These are phyloP conservation scores for Fusarium compactum DNA, from an alignment of 2,329 filamentous ascomycete genomes.

Conservation along the genomic window DNA sequence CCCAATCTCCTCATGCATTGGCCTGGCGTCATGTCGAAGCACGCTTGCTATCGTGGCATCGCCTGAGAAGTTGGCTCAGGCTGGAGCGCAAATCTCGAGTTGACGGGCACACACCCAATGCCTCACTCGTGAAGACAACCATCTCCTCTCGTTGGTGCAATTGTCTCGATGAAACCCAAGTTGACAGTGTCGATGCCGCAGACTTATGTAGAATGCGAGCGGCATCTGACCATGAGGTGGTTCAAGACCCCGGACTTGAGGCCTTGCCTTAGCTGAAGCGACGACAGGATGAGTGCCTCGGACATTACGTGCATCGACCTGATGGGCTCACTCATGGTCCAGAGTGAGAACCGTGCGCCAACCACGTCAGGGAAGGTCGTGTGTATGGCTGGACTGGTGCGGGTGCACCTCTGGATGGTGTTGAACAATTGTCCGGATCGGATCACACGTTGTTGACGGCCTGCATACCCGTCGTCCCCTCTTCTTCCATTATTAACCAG, in stretches of 20 bases:
- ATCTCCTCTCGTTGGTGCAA: slow-evolving; percentile 30
- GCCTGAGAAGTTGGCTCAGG: slow-evolving; percentile 49
- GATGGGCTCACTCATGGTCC: slow-evolving; percentile 47
- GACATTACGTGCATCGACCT: slow-evolving; percentile 46
- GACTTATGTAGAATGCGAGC: slow-evolving; percentile 33
- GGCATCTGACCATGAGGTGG: slow-evolving; percentile 46
- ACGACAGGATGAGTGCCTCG: slow-evolving; percentile 38
- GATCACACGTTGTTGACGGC: slow-evolving; percentile 47
- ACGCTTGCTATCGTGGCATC: slow-evolving; percentile 56
- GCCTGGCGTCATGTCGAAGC: slow-evolving; percentile 47
- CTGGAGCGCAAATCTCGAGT: slow-evolving; percentile 26
- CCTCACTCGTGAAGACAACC: slow-evolving; percentile 22
- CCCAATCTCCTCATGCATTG: slow-evolving; percentile 41
- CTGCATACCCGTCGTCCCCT: slow-evolving; percentile 43
- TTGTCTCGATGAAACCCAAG: slow-evolving; percentile 35
- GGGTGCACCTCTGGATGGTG: slow-evolving; percentile 47
- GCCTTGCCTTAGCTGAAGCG: slow-evolving; percentile 40
- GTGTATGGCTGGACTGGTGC: slow-evolving; percentile 46
- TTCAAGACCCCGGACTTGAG: slow-evolving; percentile 37
- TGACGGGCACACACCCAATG: slow-evolving; percentile 41
- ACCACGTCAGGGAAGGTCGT: slow-evolving; percentile 49
- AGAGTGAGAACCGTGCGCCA: slow-evolving; percentile 47
- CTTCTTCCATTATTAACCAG: slow-evolving; percentile 40
- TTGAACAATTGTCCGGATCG: slow-evolving; percentile 47
- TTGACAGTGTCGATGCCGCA: slow-evolving; percentile 28